Conservation (phyloP, 495 filamentous ascomycete species). For the Talaromyces trachyspermus region DNA sequence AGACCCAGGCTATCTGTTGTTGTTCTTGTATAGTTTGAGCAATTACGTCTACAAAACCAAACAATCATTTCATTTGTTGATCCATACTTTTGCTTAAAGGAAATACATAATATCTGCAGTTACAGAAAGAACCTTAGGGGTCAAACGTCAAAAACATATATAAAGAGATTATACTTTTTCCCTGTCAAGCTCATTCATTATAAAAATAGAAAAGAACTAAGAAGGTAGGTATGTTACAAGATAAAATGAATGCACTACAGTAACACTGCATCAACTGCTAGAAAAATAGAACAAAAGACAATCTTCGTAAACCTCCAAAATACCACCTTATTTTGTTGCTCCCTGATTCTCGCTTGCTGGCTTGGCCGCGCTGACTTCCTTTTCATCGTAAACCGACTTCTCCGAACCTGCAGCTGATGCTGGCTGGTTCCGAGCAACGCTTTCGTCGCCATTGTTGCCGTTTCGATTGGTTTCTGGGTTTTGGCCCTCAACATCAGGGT, state of each 20-base stretch:
- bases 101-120: neutral
- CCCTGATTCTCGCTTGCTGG: conserved; percentile 73
- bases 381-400: conserved; percentile 47
- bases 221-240: neutral
- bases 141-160: neutral
- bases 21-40: conserved; percentile 10
- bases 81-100: neutral
- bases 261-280: too few species aligned
- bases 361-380: conserved; percentile 50
- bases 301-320: neutral
- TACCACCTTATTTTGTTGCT: conserved; percentile 44
- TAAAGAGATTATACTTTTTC: neutral
- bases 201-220: neutral
- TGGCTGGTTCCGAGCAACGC: conserved; percentile 32
- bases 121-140: too few species aligned
- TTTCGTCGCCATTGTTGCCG: conserved; percentile 28
- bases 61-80: conserved; percentile 6
- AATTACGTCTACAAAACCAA: neutral
- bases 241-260: neutral
- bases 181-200: neutral
- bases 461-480: conserved; percentile 54
- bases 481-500: conserved; percentile 72
- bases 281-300: conserved; percentile 4
- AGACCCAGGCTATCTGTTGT: neutral
- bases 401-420: conserved; percentile 53